Base-by-base conservation (phyloP, 2,329 filamentous ascomycete species). In the Alternaria postmessia region DNA sequence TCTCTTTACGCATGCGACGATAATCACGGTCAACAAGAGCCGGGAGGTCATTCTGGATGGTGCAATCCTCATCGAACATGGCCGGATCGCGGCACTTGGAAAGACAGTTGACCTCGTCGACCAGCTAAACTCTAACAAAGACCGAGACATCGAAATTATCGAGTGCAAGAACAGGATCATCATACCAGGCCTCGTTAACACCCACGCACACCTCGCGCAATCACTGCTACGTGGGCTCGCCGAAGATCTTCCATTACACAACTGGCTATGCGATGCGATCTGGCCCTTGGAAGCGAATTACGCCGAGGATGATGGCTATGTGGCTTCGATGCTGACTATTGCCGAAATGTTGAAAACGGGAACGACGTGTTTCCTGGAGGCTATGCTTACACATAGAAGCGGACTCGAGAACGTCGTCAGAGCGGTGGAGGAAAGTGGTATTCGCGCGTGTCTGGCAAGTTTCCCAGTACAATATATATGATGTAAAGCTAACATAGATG, bases 1-100 rank as follows among this genome's bases (percentile, higher is more conserved):
- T 69, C 72, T 86, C 0, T 84, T 85, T 63, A 79, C 75, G 1
- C 75, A 85, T 64, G 83, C 81, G 8, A 85, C 83, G 3, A 82
- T 87, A 58, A 81, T 86, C 63, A 86, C 84, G 0, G 75, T 86
- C 64, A 83, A 86, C 65, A 49, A 74, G 28, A 63, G 65, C 16
- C 77, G 82, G 20, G 78, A 81, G 36, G 79, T 86, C 51, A 80
- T 84, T 56, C 69, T 79, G 5, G 78, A 85, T 61, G 84, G 84
- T 14, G 80, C 79, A 12, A 74, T 86, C 30, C 74, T 81, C 1
- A 76, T 84, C 5, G 57, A 75, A 6, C 75, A 70, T 30, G 64
- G 74, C 32, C 76, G 66, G 5, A 85, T 86, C 57, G 63, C 71
- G 0, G 79, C 78, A 43, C 75, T 86, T 47, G 81, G 80, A 26